Conservation (phyloP, 768 basidiomycete genomes). For the Tulasnella sp. region DNA sequence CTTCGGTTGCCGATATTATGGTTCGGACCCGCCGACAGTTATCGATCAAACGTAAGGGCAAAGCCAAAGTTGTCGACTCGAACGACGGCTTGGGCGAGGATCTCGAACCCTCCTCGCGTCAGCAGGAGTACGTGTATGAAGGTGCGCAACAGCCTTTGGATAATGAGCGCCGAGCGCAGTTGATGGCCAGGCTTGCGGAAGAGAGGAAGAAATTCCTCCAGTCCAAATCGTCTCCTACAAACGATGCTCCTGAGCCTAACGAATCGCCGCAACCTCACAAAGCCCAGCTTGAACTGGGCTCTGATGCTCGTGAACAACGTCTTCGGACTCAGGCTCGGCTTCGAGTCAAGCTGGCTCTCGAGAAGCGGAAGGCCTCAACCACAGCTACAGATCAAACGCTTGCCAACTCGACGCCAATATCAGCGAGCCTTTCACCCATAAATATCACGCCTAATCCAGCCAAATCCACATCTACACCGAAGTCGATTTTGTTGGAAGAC, state of each 20-base stretch:
- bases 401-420: neutral
- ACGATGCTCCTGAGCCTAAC: neutral
- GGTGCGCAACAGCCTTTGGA: neutral
- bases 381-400: neutral
- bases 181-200: neutral
- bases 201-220: neutral
- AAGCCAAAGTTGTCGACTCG: neutral
- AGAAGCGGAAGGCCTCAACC: neutral
- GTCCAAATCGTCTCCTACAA: neutral
- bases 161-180: neutral
- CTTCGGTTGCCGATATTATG: slow-evolving; percentile 19
- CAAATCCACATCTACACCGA: neutral
- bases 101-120: neutral
- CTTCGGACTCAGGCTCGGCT: slow-evolving; percentile 1
- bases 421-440: neutral
- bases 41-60: neutral
- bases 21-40: slow-evolving; percentile 4
- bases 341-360: slow-evolving; percentile 10
- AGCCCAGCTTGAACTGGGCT: too few relatives aligned
- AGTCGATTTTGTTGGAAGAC: neutral
- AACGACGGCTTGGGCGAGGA: neutral
- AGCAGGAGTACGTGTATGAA: neutral
- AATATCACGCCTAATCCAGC: neutral
- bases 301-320: neutral
- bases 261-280: neutral